phyloP scores from a whole-genome alignment of 2,329 filamentous ascomycete species.

The Cercospora nicotianae region DNA sequence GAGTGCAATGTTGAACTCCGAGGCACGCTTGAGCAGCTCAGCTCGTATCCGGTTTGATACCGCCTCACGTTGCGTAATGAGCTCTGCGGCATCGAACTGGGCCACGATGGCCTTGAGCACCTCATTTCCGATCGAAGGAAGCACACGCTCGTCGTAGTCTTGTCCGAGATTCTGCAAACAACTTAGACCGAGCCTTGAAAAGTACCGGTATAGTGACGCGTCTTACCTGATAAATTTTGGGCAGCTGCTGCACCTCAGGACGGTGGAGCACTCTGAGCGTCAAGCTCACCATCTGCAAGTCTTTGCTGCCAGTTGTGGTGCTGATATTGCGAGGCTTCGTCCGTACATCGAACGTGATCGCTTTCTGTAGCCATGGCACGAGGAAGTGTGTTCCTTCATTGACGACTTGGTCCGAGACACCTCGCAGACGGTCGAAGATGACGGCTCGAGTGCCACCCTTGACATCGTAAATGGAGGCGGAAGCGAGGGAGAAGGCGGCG shows the following conservation, averaged over 20 bases:
- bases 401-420: slow-evolving; percentile 88
- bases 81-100: slow-evolving; percentile 56
- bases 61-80: slow-evolving; percentile 98
- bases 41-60: slow-evolving; percentile 91
- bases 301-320: slow-evolving; percentile 97
- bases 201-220: neutral
- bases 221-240: slow-evolving; percentile 95
- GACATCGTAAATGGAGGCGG: slow-evolving; percentile 92
- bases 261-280: slow-evolving; percentile 93
- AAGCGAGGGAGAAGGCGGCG: slow-evolving; percentile 64
- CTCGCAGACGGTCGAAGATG: slow-evolving; percentile 91
- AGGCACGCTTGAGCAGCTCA: slow-evolving; percentile 87
- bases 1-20: slow-evolving; percentile 98
- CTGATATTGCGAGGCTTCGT: slow-evolving; percentile 97
- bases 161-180: slow-evolving; percentile 80
- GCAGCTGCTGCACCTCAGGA: slow-evolving; percentile 86
- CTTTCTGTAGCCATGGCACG: slow-evolving; percentile 90
- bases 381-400: slow-evolving; percentile 98
- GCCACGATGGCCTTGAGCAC: slow-evolving; percentile 57
- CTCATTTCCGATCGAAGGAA: slow-evolving; percentile 57
- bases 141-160: slow-evolving; percentile 81
- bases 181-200: neutral
- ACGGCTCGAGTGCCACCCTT: slow-evolving; percentile 91
- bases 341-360: slow-evolving; percentile 93
- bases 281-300: slow-evolving; percentile 99